Base-by-base conservation (phyloP, 768 basidiomycete genomes). In the Paxillus involutus region DNA sequence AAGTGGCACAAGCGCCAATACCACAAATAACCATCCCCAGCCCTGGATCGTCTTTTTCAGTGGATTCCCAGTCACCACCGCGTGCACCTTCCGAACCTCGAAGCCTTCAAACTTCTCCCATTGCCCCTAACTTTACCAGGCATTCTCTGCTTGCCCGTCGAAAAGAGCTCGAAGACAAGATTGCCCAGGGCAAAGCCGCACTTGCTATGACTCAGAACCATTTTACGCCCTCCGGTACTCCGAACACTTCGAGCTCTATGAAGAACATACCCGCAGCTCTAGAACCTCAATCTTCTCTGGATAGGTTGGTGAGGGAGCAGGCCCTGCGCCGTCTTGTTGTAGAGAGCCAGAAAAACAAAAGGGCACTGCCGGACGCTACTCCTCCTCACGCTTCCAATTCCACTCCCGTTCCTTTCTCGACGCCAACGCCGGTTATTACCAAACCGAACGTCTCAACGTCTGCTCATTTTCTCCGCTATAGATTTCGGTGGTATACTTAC, bases 161-260 rank as follows among this genome's bases (percentile, higher is more conserved):
- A 49, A 78, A 72, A 65, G 78, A 79, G 35, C 61, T 79, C 29
- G 77, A 80, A 58, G 75, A 77, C 52, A 66, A 69, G 51, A 76
- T 79, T 40, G 64, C 73, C 3, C 62, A 63, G 53, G 71, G 68
- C 43, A 75, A 72, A 59, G 32, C 64, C 55, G 76, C 78, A 61
- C 63, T 76, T 26, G 71, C 51, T 35, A 43, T 48, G 21, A 47
- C 40, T 29, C 32, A 17, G 9, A 32, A 30, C 35, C 24, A 35
- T 40, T 42, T 16, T 33, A 32, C 26, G 6, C 47, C 59, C 16
- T 11, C 51, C 35, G 36, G 44, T 37, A 16, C 51, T 16, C 36
- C 42, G 12, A 44, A 17, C 32, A n/a, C 46, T 5, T 43, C 35
- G 11, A 12, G 29, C 13, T 42, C 57, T 8, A 17, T 26, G 33